A percentile compares a stretch with the other conserved stretches of the same genome.
Conservation (phyloP, 2,329 filamentous ascomycete species). For the Colletotrichum trifolii region DNA sequence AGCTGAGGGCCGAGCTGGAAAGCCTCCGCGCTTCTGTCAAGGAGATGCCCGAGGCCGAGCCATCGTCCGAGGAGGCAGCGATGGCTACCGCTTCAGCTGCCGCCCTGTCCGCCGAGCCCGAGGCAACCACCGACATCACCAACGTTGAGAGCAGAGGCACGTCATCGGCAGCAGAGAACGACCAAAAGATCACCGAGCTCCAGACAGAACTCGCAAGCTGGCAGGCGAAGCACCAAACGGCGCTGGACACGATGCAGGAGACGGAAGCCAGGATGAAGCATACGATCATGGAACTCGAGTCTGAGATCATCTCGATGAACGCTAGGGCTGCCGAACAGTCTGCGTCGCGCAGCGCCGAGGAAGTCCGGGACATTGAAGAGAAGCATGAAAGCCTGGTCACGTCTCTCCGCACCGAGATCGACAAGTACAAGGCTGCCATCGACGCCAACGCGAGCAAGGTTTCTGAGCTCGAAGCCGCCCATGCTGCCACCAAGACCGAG, state of each 20-base stretch:
- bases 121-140: conserved; percentile 36
- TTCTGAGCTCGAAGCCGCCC: conserved; percentile 77
- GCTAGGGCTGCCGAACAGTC: conserved; percentile 59
- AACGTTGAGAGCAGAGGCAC: conserved; percentile 45
- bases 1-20: conserved; percentile 78
- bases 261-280: conserved; percentile 79
- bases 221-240: conserved; percentile 79
- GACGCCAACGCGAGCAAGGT: conserved; percentile 76
- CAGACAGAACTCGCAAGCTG: conserved; percentile 78
- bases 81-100: conserved; percentile 28
- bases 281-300: conserved; percentile 80
- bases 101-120: conserved; percentile 29
- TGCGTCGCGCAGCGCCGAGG: conserved; percentile 51
- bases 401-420: conserved; percentile 77
- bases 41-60: conserved; percentile 4
- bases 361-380: conserved; percentile 60
- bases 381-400: conserved; percentile 70
- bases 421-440: conserved; percentile 82
- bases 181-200: conserved; percentile 71
- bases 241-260: conserved; percentile 75
- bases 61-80: conserved; percentile 34
- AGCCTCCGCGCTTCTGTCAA: conserved; percentile 68
- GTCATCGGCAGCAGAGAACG: conserved; percentile 54
- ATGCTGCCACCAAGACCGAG: conserved; percentile 73
- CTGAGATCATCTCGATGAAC: conserved; percentile 64